Base-by-base conservation (phyloP, 2,329 filamentous ascomycete genomes). In the Colletotrichum agaves region DNA sequence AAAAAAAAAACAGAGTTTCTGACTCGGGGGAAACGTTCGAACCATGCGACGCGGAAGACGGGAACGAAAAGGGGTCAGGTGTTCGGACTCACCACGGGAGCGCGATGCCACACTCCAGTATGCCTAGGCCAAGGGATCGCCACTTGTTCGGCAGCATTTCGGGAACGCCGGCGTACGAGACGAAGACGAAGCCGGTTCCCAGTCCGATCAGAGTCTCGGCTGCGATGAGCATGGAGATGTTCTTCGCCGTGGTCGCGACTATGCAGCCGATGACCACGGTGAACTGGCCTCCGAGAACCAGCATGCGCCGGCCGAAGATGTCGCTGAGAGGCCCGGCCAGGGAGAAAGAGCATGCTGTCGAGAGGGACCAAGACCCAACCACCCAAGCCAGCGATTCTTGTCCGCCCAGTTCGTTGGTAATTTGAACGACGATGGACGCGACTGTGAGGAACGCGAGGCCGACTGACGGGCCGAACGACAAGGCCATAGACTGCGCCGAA, bases 111-210 rank as follows among this genome's bases (percentile, higher is more conserved):
- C 49, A 63, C 41, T 70, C 68, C 31, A 70, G 37, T 21, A 70
- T 70, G 10, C 68, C 68, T 17, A 71, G 31, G 17, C 62, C 63
- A 39, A 69, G 53, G 21, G 41, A 57, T 58, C 76, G 72, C 63
- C 76, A 78, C 65, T 78, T 78, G 67, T 78, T 78, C 31, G 77
- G 76, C 12, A 78, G 70, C 61, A 78, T 60, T 70, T 78, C 77
- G 7, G 72, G 70, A 17, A 78, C 76, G 15, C 75, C 76, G 1
- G 77, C 73, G 56, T 77, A 78, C 2, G 73, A 72, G 7, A 78
- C 76, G 35, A 78, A 78, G 33, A 78, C 72, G 19, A 77, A 69
- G 17, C 77, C 77, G 8, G 74, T 73, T 2, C 76, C 76, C 31
- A 78, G 75, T 13, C 77, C 76, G 50, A 77, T 71, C 8, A 78